Base-by-base conservation (phyloP, 2,329 filamentous ascomycete species). In the Fusarium sp. region DNA sequence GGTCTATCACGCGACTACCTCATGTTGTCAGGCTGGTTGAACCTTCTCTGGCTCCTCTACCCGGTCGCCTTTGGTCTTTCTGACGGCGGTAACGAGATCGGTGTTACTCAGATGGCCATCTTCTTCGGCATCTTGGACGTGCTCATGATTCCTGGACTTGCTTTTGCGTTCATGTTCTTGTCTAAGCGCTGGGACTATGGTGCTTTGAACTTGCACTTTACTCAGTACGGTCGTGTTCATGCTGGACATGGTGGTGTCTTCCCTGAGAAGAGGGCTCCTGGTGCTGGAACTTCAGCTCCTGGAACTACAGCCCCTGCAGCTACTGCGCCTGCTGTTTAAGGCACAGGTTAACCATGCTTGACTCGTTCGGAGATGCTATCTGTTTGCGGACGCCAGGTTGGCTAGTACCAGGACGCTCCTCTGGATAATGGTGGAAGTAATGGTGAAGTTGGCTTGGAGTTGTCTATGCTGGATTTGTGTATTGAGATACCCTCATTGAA, bases 41-140 rank as follows among this genome's bases (percentile, higher is more conserved):
- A 86, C 76, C 74, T 86, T 7, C 75, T 86, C 40, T 87, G 85
- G 85, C n/a, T 87, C 42, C 75, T 86, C 25, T 88, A 88, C 76
- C 84, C 86, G 10, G 82, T 88, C 50, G 85, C 84, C 25, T 88
- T 48, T 37, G 68, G 50, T 18, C 59, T 71, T n/a, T 68, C 68
- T 12, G 68, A 70, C 20, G 68, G 68, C 30, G 59, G 67, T 13
- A 71, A 71, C 51, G 23, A 55, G 55, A 64, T 71, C n/a, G 50
- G 68, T 34, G 63, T 65, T 25, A 71, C 63, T 13, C 30, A 51
- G 53, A 71, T 65, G 51, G 46, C 60, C 43, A 30, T 71, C 51
- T 71, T 84, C 77, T 88, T 85, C 64, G 86, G 86, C 47, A 78
- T 88, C 43, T 80, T 88, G 27, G 86, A 88, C 66, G 37, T 78